Base-by-base conservation (phyloP, 805 yeast species). In the Wickerhamiella occidentalis region DNA sequence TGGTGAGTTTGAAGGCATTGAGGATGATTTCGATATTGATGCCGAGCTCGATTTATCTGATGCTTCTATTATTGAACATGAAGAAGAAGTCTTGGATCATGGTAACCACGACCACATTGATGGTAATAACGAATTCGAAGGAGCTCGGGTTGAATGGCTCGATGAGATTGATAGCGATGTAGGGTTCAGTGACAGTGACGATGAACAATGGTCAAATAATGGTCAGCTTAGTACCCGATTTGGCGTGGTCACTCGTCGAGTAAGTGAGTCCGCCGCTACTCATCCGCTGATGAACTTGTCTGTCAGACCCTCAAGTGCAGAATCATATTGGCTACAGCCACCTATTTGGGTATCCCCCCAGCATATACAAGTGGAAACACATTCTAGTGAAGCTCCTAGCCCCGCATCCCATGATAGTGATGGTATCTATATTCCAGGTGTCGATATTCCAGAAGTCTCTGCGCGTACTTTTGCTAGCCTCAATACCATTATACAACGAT, bases 321-420 rank as follows among this genome's bases (percentile, higher is more conserved):
- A 33, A 5, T n/a, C 18, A n/a, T 33, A 25, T 33, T 45, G 47
- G 47, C 35, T 45, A 18, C 47, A 22, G 17, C 35, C 40, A 15
- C 47, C 47, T 19, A 25, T 35, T 11, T 45, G 47, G 47, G 23
- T 45, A 6, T 35, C 47, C 12, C 40, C 47, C 21, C 47, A 45
- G 33, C 23, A 35, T 17, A 35, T 45, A 8, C 41, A 23, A 5
- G 47, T 26, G 9, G 47, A 45, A 12, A 26, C 22, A 9, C 19
- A 18, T 29, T 23, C 40, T 3, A 25, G 35, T 4, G 36, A 26
- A 3, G 25, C 15, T 21, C 25, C 18, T 9, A 9, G 37, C 11
- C 28, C 15, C 11, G 26, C 15, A 6, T 9, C n/a, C 1, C 28
- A 17, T n/a, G 29, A 25, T 8, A 30, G 38, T 19, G 47, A 45